Percentiles rank a stretch among this genome's conserved stretches.
These are phyloP conservation scores for Atkinsonella hypoxylon DNA, from an alignment of 2,329 filamentous ascomycete genomes.

Conservation along the genomic window DNA sequence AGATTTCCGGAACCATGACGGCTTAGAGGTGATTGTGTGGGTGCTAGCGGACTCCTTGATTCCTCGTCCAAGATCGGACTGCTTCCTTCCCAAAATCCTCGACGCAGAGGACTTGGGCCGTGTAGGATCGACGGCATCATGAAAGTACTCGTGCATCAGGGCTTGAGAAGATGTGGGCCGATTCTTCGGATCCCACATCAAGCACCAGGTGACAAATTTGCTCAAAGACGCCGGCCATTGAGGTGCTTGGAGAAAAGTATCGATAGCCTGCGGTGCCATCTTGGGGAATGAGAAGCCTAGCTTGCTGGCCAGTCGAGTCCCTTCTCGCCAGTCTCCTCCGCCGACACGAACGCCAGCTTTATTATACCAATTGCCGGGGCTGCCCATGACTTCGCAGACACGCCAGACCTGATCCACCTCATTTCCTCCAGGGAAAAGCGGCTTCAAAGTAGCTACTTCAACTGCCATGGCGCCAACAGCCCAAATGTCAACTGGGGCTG, in stretches of 20 bases:
- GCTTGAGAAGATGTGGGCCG: conserved; percentile 88
- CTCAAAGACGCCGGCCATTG: conserved; percentile 84
- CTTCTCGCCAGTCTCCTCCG: conserved; percentile 95
- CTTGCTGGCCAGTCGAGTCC: conserved; percentile 83
- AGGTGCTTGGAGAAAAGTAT: conserved; percentile 79
- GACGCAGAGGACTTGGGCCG: conserved; percentile 85
- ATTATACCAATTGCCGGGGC: conserved; percentile 95
- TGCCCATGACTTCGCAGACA: conserved; percentile 98
- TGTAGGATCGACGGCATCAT: conserved; percentile 82
- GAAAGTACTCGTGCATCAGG: conserved; percentile 90
- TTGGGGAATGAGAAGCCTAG: conserved; percentile 97
- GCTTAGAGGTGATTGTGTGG: conserved; percentile 62
- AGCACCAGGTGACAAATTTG: conserved; percentile 93
- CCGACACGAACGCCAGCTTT: conserved; percentile 78
- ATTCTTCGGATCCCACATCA: conserved; percentile 96
- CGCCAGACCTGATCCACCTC: conserved; percentile 99
- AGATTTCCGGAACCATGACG: conserved; percentile 95
- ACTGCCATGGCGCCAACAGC: conserved; percentile 97
- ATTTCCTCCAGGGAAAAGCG: conserved; percentile 91
- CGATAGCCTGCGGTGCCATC: conserved; percentile 96
- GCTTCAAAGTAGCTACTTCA: conserved; percentile 91
- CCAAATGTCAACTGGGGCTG: conserved; percentile 96
- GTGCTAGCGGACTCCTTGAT: conserved; percentile 45
- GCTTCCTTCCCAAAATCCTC: conserved; percentile 75
- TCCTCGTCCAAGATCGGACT: conserved; percentile 65